These are phyloP conservation scores for Bolboschoenus planiculmis DNA, from an alignment of 176 grass and related monocot genomes.

Conservation along the genomic window DNA sequence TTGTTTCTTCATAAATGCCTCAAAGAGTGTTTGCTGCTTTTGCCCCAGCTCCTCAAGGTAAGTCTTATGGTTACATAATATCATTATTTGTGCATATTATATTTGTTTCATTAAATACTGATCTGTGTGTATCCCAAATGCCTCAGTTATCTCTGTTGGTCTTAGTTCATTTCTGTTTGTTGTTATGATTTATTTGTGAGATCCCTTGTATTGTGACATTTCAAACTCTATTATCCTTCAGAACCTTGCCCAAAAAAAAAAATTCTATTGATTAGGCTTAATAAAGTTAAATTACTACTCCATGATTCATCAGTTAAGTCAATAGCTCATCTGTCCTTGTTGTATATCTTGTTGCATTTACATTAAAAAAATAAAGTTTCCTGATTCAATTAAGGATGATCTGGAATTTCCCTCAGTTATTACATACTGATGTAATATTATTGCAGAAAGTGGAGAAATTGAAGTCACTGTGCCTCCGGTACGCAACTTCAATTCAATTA, in stretches of 20 bases:
- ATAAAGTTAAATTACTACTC: background rate
- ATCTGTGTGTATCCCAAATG: background rate
- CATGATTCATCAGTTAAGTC: background rate
- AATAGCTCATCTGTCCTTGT: background rate
- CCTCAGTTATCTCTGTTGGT: background rate
- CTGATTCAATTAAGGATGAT: background rate
- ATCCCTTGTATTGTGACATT: background rate
- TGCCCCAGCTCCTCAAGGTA: conserved; percentile 77
- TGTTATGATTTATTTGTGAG: background rate
- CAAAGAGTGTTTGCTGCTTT: conserved; percentile 95
- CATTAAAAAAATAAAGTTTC: background rate
- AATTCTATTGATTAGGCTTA: background rate
- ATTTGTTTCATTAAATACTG: background rate
- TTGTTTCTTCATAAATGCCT: conserved; percentile 96
- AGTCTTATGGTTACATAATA: conserved; percentile 12
- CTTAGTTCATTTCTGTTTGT: background rate
- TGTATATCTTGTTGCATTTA: background rate
- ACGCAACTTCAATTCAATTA: conserved; percentile 77
- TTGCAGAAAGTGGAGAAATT: conserved; percentile 90
- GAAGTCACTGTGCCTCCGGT: conserved; percentile 75
- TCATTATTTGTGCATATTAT: background rate
- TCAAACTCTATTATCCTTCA: background rate
- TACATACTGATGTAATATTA: background rate
- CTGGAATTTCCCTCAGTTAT: conserved; percentile 1
- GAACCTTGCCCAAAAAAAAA: background rate